phyloP scores from a whole-genome alignment of 192 early-diverging fungal genomes.

The Coemansia reversa region DNA sequence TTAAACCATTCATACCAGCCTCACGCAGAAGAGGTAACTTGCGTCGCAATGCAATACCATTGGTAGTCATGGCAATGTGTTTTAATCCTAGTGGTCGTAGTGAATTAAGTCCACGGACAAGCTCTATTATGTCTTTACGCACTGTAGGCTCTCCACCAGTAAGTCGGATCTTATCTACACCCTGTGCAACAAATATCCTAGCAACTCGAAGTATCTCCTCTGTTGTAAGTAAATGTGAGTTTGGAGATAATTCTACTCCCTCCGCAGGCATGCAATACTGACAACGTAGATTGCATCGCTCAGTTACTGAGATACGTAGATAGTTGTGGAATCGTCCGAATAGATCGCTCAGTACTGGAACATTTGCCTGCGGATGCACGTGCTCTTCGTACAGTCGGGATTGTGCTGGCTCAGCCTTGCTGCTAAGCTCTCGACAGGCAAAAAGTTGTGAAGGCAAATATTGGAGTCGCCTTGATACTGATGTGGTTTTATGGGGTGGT shows the following conservation, averaged over 20 bases:
- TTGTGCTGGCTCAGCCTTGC: not conserved
- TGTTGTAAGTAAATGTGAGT: constrained; percentile 68
- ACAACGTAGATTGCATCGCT: constrained; percentile 94
- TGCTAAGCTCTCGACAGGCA: not conserved
- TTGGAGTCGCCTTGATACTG: not conserved
- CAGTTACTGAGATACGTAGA: constrained; percentile 90
- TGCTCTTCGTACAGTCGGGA: not conserved
- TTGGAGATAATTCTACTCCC: constrained; percentile 72
- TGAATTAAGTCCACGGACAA: constrained; percentile 77
- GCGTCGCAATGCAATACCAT: constrained; percentile 86
- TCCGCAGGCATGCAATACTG: constrained; percentile 97
- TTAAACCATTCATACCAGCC: constrained; percentile 81
- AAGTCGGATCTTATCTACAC: constrained; percentile 90
- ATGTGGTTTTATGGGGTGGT: not conserved
- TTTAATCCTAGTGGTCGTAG: constrained; percentile 73
- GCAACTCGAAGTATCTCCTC: constrained; percentile 82
- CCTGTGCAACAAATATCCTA: constrained; percentile 79
- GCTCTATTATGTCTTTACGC: constrained; percentile 82
- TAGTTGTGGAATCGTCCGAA: constrained; percentile 91
- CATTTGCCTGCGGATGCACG: not conserved
- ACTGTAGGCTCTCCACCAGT: constrained; percentile 98
- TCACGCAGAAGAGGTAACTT: constrained; percentile 71
- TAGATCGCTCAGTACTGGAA: constrained; percentile 61
- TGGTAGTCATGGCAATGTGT: constrained; percentile 89
- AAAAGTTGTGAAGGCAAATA: not conserved